Evolutionary conservation across 1,139 yeast genomes (phyloP), one percentile per base, ranked within the genome.

Genomic region (Torulaspora pretoriensis): DNA sequence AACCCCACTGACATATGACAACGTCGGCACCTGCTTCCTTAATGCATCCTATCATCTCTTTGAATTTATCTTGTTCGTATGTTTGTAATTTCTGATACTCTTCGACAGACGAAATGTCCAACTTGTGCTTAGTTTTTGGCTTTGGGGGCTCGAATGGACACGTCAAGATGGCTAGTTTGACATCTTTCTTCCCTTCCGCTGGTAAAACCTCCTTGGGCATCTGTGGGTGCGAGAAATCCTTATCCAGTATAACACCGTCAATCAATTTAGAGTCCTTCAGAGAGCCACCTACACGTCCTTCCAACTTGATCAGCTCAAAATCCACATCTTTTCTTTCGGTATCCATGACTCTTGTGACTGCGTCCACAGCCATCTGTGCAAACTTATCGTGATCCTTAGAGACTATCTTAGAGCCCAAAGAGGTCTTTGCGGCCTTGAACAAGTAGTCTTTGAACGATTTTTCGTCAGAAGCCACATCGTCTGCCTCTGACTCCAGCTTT

Each of bases 121-220:
- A 76, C 75, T 92, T 92, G 71, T 94, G 98, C 70, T 92, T 92
- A 16, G 99, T 94, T 72, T 92, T 94, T 57, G 98, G 99, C 70
- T 92, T 92, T 58, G 99, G 99, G 35, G 99, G 99, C 72, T 92
- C 99, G 65, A 92, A 92, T 58, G 99, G 97, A 71, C 97, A 90
- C 2, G 99, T 92, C 64, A 92, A 75, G 55, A 92, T 90, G 41
- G 98, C 98, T 54, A 94, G 76, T 65, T 84, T 87, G 53, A 90
- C 95, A 67, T 90, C 85, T 48, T 77, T 74, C 23, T 53, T 43
- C 9, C 64, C 65, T 5, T 58, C 64, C 29, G 51, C 57, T 23
- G 67, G 61, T 28, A 51, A 26, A 37, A 92, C 77, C 43, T 68
- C 68, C 62, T 86, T 87, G 38, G 96, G 92, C 98, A 94, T 94